These are phyloP conservation scores for Nicotiana attenuata DNA, from an alignment of 257 asterid genomes.

Conservation along the genomic window DNA sequence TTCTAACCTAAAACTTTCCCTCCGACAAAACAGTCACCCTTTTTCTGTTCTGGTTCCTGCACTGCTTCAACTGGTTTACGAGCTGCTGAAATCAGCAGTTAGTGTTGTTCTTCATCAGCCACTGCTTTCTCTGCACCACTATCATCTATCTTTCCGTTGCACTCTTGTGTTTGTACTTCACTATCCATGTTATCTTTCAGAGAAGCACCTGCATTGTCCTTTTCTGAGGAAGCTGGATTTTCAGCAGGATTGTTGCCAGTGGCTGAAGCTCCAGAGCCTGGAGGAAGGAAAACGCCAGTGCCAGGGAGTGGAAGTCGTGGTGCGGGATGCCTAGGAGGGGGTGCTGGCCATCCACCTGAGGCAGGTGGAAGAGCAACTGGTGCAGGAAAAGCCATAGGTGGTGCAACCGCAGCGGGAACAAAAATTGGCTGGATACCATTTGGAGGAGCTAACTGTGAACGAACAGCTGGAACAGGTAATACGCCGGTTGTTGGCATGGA, in stretches of 20 bases:
- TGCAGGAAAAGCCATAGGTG: constrained; percentile 53
- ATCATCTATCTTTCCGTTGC: constrained; percentile 36
- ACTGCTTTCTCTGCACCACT: constrained; percentile 7
- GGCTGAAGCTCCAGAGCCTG: constrained; percentile 37
- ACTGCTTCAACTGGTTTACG: constrained; percentile 13
- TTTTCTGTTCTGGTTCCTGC: constrained; percentile 15
- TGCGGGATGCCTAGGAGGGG: constrained; percentile 49
- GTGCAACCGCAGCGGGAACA: constrained; percentile 40
- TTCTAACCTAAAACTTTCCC: constrained; percentile 25
- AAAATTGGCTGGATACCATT: constrained; percentile 54
- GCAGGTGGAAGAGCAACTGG: constrained; percentile 49
- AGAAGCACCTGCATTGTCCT: constrained; percentile 24
- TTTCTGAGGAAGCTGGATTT: constrained; percentile 20
- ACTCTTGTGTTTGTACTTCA: constrained; percentile 21
- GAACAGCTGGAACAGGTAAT: constrained; percentile 31
- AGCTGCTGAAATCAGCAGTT: constrained; percentile 12
- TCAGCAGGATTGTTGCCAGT: constrained; percentile 23
- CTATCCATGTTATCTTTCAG: constrained; percentile 9
- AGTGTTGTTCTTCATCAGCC: constrained; percentile 29
- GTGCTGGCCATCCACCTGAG: constrained; percentile 49
- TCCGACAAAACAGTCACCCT: neutral
- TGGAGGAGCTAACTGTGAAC: constrained; percentile 33
- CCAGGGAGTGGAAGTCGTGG: constrained; percentile 71
- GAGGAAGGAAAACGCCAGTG: constrained; percentile 85
- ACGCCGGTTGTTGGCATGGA: constrained; percentile 41